These are phyloP conservation scores for Debaryomyces subglobosus DNA, from an alignment of 1,139 yeast genomes.

Conservation along the genomic window DNA sequence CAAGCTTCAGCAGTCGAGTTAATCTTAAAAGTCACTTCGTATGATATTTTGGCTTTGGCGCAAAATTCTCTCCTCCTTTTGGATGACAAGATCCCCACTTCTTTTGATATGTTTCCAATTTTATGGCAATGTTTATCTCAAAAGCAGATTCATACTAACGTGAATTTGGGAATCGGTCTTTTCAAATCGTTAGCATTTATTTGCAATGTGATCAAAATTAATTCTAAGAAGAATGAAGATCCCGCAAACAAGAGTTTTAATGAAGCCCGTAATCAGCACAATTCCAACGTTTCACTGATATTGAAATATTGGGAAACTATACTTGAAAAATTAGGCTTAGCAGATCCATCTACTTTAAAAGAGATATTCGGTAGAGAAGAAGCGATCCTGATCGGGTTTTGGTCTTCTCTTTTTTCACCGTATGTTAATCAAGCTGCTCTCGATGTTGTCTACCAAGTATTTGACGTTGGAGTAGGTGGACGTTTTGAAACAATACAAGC, in stretches of 20 bases:
- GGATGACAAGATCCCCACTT: constrained; percentile 38
- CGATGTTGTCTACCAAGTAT: constrained; percentile 73
- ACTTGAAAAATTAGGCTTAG: constrained; percentile 38
- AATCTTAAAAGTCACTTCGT: constrained; percentile 49
- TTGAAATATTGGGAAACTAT: constrained; percentile 26
- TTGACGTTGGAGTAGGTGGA: constrained; percentile 61
- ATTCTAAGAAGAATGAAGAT: constrained; percentile 28
- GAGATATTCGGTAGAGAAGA: constrained; percentile 24
- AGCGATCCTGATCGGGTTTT: constrained; percentile 52
- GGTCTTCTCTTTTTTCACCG: constrained; percentile 72
- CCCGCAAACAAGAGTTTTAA: constrained; percentile 21
- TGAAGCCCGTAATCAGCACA: constrained; percentile 35
- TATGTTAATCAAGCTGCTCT: constrained; percentile 67
- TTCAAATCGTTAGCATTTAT: constrained; percentile 47
- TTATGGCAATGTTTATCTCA: constrained; percentile 49
- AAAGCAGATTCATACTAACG: constrained; percentile 41
- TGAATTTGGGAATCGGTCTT: constrained; percentile 40
- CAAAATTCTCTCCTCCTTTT: constrained; percentile 53
- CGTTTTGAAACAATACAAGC: constrained; percentile 70
- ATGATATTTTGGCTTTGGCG: constrained; percentile 60
- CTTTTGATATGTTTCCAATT: constrained; percentile 48
- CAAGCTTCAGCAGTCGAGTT: constrained; percentile 40
- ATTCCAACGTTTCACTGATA: constrained; percentile 30
- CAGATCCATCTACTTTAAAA: constrained; percentile 49
- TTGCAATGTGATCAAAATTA: constrained; percentile 42